Conservation (phyloP, 345 rosid genomes). For the Microthlaspi erraticum region DNA sequence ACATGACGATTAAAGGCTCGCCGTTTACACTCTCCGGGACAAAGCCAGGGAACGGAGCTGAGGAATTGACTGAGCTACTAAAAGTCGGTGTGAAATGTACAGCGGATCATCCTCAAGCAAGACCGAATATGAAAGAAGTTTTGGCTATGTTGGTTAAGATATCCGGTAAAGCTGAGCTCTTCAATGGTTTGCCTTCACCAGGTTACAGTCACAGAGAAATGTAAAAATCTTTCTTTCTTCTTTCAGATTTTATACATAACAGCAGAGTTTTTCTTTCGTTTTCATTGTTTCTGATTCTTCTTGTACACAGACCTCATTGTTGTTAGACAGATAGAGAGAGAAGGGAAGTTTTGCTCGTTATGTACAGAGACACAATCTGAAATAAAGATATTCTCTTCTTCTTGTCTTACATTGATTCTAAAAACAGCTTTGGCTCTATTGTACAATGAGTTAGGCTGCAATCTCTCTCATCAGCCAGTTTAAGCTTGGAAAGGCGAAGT, state of each 20-base stretch:
- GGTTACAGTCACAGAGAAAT: constrained; percentile 42
- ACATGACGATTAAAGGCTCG: constrained; percentile 41
- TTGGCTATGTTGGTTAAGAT: constrained; percentile 61
- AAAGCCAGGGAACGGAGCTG: constrained; percentile 67
- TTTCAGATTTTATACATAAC: constrained; percentile 29
- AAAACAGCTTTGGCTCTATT: constrained; percentile 8
- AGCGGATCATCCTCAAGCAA: constrained; percentile 73
- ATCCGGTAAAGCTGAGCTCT: constrained; percentile 47
- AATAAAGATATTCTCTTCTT: constrained; percentile 31
- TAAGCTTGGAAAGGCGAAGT: constrained; percentile 62
- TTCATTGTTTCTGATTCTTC: constrained; percentile 43
- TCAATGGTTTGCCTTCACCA: constrained; percentile 47
- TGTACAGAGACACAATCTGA: constrained; percentile 34
- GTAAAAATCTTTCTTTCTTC: constrained; percentile 33
- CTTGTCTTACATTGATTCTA: constrained; percentile 15
- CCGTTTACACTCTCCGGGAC: constrained; percentile 66
- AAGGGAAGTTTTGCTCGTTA: constrained; percentile 31
- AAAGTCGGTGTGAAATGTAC: constrained; percentile 72
- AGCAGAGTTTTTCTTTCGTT: constrained; percentile 25
- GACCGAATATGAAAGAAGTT: constrained; percentile 96
- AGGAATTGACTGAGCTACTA: constrained; percentile 68
- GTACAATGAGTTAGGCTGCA: constrained; percentile 42
- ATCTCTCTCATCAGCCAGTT: constrained; percentile 80
- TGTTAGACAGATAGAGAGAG: constrained; percentile 7
- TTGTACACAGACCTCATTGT: constrained; percentile 45